Percentiles rank a stretch among this genome's conserved stretches.
Evolutionary conservation across 192 early-diverging fungal species (phyloP).

Genomic region (Backusella mclennaniae): DNA sequence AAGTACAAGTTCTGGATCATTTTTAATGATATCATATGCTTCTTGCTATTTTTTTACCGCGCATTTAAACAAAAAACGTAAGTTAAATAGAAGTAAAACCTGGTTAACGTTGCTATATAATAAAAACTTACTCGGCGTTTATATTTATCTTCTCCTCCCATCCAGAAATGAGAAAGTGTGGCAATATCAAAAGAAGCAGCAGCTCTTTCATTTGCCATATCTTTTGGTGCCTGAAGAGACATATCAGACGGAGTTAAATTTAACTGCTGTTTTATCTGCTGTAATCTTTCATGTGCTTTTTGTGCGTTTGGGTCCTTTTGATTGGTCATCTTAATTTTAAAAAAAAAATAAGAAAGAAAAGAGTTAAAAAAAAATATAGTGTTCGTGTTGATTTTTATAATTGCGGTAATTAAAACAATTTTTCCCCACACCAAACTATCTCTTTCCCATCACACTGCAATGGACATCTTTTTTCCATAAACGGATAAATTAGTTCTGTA

Average conservation of each 20-base stretch:
- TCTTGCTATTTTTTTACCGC: constrained; percentile 14
- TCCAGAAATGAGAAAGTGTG: constrained; percentile 44
- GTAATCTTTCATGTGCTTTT: constrained; percentile 17
- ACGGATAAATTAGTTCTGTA: background rate
- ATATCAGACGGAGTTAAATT: constrained; percentile 23
- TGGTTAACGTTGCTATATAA: background rate
- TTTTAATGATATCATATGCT: constrained; percentile 47
- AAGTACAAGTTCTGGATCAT: constrained; percentile 52
- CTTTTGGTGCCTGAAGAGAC: constrained; percentile 33
- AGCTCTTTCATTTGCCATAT: constrained; percentile 53
- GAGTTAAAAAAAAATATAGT: background rate
- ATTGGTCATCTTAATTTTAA: constrained; percentile 9
- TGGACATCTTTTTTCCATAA: background rate
- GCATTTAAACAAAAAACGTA: background rate
- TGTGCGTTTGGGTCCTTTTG: constrained; percentile 20
- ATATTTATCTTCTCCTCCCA: constrained; percentile 47
- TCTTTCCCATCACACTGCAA: background rate
- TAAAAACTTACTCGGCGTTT: constrained; percentile 37
- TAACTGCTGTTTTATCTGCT: constrained; percentile 25
- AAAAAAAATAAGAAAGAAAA: background rate
- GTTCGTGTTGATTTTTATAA: background rate
- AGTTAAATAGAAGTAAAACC: background rate
- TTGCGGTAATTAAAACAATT: background rate
- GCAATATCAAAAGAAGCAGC: constrained; percentile 52
- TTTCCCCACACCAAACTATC: background rate